These are phyloP conservation scores for Rhododendron mucronatum DNA, from an alignment of 148 eudicot species.

Conservation along the genomic window DNA sequence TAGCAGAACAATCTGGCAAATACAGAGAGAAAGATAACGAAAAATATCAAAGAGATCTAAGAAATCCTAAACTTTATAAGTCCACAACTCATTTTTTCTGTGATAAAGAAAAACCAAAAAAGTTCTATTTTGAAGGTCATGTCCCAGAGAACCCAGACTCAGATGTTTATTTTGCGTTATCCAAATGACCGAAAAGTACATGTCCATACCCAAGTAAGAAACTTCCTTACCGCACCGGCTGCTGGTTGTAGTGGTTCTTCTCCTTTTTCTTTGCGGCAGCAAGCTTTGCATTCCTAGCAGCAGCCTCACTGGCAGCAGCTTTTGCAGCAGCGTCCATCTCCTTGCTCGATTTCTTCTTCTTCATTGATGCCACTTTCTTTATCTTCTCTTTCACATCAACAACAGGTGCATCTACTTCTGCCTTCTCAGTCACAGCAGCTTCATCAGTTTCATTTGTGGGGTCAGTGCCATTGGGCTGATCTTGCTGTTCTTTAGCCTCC, in stretches of 20 bases:
- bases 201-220: constrained; percentile 1
- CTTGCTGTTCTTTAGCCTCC: constrained; percentile 61
- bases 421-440: constrained; percentile 22
- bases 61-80: not conserved
- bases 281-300: constrained; percentile 82
- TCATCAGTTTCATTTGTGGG: constrained; percentile 26
- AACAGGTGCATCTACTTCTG: constrained; percentile 46
- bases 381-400: constrained; percentile 79
- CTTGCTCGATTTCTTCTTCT: constrained; percentile 89
- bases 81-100: not conserved
- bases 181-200: constrained; percentile 17
- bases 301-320: constrained; percentile 91
- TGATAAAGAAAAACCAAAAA: not conserved
- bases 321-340: constrained; percentile 78
- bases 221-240: constrained; percentile 64
- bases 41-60: constrained; percentile 7
- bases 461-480: constrained; percentile 44
- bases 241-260: constrained; percentile 98
- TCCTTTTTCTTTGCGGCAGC: constrained; percentile 99
- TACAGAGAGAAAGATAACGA: not conserved
- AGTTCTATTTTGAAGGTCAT: constrained; percentile 13
- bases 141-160: constrained; percentile 10
- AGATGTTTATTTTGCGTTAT: constrained; percentile 15
- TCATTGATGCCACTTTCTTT: constrained; percentile 66
- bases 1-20: constrained; percentile 3